Conservation (phyloP, 257 asterid species). For the Craterostigma plantagineum region DNA sequence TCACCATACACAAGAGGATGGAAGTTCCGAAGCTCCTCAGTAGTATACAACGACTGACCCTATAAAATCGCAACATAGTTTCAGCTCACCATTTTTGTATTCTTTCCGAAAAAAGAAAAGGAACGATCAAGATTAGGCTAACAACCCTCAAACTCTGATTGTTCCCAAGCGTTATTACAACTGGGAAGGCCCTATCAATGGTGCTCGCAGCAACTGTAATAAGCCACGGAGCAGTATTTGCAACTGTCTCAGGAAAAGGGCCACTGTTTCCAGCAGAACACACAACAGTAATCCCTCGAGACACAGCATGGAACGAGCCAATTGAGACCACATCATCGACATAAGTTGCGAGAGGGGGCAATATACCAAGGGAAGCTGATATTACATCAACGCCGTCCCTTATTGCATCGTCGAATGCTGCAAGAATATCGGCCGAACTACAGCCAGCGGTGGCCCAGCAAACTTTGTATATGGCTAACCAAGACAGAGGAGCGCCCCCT, state of each 20-base stretch:
- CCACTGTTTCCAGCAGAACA: conserved; percentile 25
- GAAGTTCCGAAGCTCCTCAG: conserved; percentile 9
- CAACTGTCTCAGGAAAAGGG: conserved; percentile 19
- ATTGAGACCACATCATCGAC: conserved; percentile 14
- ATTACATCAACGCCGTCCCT: conserved; percentile 17
- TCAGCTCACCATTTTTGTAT: too few species aligned
- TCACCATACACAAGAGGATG: conserved; percentile 15
- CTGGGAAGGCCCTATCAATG: conserved; percentile 14
- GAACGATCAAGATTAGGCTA: neutral
- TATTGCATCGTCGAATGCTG: conserved; percentile 24
- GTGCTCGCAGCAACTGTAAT: conserved; percentile 19
- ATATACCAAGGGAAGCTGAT: conserved; percentile 14
- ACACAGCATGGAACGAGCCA: conserved; percentile 19
- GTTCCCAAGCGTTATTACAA: conserved; percentile 13
- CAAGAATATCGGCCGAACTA: conserved; percentile 21
- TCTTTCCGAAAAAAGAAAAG: too few species aligned
- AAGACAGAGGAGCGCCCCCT: conserved; percentile 23
- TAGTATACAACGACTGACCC: conserved; percentile 12
- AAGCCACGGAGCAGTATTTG: conserved; percentile 21
- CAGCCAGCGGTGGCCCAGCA: conserved; percentile 24
- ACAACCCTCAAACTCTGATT: conserved; percentile 13
- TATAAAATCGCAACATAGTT: neutral
- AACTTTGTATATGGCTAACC: conserved; percentile 23
- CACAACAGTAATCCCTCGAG: conserved; percentile 18
- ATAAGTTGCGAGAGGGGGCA: conserved; percentile 11